Conservation (phyloP, 2,329 filamentous ascomycete genomes). For the Hypoxylon sp. region DNA sequence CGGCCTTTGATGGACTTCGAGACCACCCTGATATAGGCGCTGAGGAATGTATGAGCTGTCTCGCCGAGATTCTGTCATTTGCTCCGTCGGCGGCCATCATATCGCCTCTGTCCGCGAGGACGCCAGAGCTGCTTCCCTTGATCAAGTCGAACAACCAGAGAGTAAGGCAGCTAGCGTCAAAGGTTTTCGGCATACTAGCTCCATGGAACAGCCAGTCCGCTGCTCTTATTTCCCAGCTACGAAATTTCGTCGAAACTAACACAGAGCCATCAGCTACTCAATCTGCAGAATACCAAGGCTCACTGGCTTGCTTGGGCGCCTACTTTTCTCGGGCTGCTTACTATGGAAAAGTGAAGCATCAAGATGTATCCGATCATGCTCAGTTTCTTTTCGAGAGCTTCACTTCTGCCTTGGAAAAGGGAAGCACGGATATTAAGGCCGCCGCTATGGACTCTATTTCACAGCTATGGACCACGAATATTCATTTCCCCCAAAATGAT, state of each 20-base stretch:
- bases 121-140: slow-evolving; percentile 69
- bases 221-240: slow-evolving; percentile 58
- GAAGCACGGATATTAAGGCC: slow-evolving; percentile 47
- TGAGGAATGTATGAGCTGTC: slow-evolving; percentile 51
- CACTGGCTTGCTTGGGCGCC: slow-evolving; percentile 49
- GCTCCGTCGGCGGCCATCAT: slow-evolving; percentile 53
- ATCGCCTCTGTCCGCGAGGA: slow-evolving; percentile 60
- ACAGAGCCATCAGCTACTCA: slow-evolving; percentile 48
- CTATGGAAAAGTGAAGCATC: slow-evolving; percentile 45
- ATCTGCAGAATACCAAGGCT: slow-evolving; percentile 54
- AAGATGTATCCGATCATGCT: slow-evolving; percentile 45
- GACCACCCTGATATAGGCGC: slow-evolving; percentile 56
- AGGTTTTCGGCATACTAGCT: slow-evolving; percentile 81
- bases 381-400: slow-evolving; percentile 47
- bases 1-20: slow-evolving; percentile 71
- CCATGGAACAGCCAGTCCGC: slow-evolving; percentile 70
- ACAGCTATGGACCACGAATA: slow-evolving; percentile 54
- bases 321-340: slow-evolving; percentile 50
- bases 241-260: slow-evolving; percentile 47
- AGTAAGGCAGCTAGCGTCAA: slow-evolving; percentile 76
- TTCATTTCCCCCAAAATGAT: slow-evolving; percentile 49
- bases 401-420: slow-evolving; percentile 37
- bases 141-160: slow-evolving; percentile 80
- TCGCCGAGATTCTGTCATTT: slow-evolving; percentile 52
- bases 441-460: slow-evolving; percentile 52